Conservation (phyloP, 75 land plant species). For the Pinus albicaulis region DNA sequence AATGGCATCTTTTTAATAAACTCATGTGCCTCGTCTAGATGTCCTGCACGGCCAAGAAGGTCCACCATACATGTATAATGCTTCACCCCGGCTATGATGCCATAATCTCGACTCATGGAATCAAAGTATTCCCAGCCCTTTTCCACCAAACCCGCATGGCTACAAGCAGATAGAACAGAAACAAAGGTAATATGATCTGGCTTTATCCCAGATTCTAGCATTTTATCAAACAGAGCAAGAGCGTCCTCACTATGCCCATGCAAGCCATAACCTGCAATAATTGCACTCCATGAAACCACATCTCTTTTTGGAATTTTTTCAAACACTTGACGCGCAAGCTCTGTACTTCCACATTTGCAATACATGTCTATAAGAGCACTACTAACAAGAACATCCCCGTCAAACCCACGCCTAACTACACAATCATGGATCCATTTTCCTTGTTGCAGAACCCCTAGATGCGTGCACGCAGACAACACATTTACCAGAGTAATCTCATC, state of each 20-base stretch:
- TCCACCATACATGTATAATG: slow-evolving; percentile 28
- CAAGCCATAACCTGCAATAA: slow-evolving; percentile 9
- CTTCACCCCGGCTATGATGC: slow-evolving; percentile 4
- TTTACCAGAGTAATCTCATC: slow-evolving; percentile 52
- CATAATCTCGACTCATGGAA: slow-evolving; percentile 9
- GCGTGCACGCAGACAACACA: slow-evolving; percentile 59
- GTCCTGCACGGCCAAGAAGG: slow-evolving; percentile 24
- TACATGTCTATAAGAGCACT: slow-evolving; percentile 18
- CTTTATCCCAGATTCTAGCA: slow-evolving; percentile 7
- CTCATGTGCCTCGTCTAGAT: slow-evolving; percentile 9
- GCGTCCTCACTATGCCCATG: slow-evolving; percentile 10
- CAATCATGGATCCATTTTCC: slow-evolving; percentile 24
- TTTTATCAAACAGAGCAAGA: slow-evolving; percentile 8
- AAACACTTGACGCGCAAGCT: slow-evolving; percentile 11
- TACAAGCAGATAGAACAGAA: slow-evolving; percentile 22
- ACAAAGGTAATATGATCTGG: slow-evolving; percentile 19
- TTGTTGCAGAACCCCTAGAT: slow-evolving; percentile 35
- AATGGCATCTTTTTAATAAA: slow-evolving; percentile 4
- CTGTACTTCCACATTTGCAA: slow-evolving; percentile 7
- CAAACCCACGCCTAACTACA: slow-evolving; percentile 6
- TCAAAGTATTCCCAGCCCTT: slow-evolving; percentile 16
- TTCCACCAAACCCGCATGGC: slow-evolving; percentile 14
- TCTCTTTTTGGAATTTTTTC: slow-evolving; percentile 8
- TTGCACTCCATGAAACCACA: slow-evolving; percentile 19
- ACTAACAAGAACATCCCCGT: background rate